Evolutionary conservation across 768 basidiomycete genomes (phyloP), one percentile per base, ranked within the genome.

Genomic region (Rhodotorula babjevae): DNA sequence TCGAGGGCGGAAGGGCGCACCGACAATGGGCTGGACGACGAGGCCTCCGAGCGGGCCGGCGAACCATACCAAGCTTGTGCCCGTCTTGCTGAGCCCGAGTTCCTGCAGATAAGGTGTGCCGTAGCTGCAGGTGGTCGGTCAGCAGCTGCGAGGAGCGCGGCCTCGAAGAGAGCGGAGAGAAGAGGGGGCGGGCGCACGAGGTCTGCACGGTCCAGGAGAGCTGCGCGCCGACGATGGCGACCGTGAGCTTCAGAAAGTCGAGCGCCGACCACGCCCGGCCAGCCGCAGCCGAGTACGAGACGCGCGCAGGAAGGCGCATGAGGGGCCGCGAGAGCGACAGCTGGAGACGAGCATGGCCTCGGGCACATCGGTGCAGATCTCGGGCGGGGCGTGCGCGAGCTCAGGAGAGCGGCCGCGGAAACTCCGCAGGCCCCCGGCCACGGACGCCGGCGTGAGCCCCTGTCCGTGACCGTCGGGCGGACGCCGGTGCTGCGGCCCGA

Each of bases 141-240:
- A 52, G 27, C 12, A 31, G 31, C 23, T 27, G 23, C 12, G 7
- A 19, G 2, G 4, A 4, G 12, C 19, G 47, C 49, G 49, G 21
- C 23, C 49, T n/a, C n/a, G n/a, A n/a, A n/a, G n/a, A n/a, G n/a
- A n/a, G n/a, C n/a, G n/a, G n/a, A 11, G 21, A 11, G 49, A 50
- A 47, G 47, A 15, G 49, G 19, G 31, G 47, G 8, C 3, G 52
- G 42, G 82, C 89, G 75, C 78, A 93, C 92, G 92, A 92, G 36
- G 94, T 86, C 79, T 95, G 93, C 8, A 96, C 90, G 2, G 93
- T 95, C 94, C 94, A 97, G 2, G 92, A 90, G 36, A 97, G 88
- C 82, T 96, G 91, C 12, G 90, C 91, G 25, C 95, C 95, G 57
- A 88, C 92, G 90, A 98, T 94, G 15, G 93, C 91, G 71, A 96